Percentiles rank a stretch among this genome's conserved stretches.
phyloP scores from a whole-genome alignment of 2,329 filamentous ascomycete species.

The Chaetomium olivaceum region DNA sequence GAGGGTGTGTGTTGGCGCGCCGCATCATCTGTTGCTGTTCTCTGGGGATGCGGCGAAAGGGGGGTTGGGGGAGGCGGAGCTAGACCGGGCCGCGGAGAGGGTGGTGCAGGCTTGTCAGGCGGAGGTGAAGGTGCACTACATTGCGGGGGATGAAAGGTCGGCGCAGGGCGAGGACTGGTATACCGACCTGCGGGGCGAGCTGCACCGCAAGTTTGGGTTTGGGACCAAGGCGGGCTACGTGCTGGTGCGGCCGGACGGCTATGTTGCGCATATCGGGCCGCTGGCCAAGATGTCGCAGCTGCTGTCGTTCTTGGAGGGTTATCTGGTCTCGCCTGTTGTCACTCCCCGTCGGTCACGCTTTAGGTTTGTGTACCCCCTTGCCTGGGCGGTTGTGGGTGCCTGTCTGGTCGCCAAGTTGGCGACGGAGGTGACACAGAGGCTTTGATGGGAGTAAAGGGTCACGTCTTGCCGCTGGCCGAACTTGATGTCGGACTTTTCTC shows the following conservation, averaged over 20 bases:
- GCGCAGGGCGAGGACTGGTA: constrained; percentile 20
- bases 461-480: not conserved
- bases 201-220: constrained; percentile 38
- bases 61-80: constrained; percentile 20
- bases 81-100: constrained; percentile 22
- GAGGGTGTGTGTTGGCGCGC: constrained; percentile 32
- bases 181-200: constrained; percentile 31
- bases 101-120: constrained; percentile 25
- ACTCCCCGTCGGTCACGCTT: not conserved
- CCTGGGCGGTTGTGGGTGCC: constrained; percentile 8
- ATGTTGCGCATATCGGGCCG: constrained; percentile 38
- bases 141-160: constrained; percentile 13
- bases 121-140: constrained; percentile 26
- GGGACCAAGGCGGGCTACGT: constrained; percentile 33
- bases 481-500: not conserved
- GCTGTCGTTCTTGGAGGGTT: constrained; percentile 25
- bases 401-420: not conserved
- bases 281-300: constrained; percentile 33
- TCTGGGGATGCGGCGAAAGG: constrained; percentile 27
- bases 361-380: not conserved
- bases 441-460: not conserved
- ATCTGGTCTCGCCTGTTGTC: constrained; percentile 11
- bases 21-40: constrained; percentile 40
- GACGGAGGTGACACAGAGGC: not conserved
- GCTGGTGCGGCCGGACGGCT: constrained; percentile 38